A percentile compares a stretch with the other conserved stretches of the same genome.
phyloP scores from a whole-genome alignment of 2,329 filamentous ascomycete species.

The Raffaelea ambrosiae region DNA sequence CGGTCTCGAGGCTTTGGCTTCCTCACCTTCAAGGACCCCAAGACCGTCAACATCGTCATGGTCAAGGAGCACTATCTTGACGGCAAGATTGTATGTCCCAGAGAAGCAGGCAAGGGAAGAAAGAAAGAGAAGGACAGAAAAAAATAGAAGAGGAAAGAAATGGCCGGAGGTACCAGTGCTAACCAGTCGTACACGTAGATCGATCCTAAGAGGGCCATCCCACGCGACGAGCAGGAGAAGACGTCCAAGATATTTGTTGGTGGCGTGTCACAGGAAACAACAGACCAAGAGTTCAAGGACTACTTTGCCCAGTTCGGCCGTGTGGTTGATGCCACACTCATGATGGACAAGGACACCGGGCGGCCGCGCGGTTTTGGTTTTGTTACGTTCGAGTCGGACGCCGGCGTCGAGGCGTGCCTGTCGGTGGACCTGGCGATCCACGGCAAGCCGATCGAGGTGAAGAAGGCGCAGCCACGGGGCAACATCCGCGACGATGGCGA shows the following conservation, averaged over 20 bases:
- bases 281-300: conserved; percentile 89
- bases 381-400: conserved; percentile 94
- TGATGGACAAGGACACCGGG: conserved; percentile 99
- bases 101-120: background rate
- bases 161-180: background rate
- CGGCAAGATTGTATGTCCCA: conserved; percentile 80
- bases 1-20: conserved; percentile 95
- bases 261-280: conserved; percentile 94
- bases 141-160: too few species aligned
- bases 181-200: conserved; percentile 51
- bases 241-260: conserved; percentile 99
- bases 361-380: conserved; percentile 93
- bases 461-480: conserved; percentile 91
- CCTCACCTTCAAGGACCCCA: conserved; percentile 93
- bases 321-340: conserved; percentile 92
- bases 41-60: conserved; percentile 98
- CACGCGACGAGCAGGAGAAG: conserved; percentile 94
- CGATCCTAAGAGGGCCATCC: conserved; percentile 94
- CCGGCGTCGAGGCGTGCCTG: conserved; percentile 86
- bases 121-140: background rate
- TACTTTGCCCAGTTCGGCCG: conserved; percentile 96
- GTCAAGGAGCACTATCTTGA: conserved; percentile 98
- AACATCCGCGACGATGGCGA: conserved; percentile 58
- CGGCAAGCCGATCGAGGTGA: conserved; percentile 94
- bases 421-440: conserved; percentile 81